Base-by-base conservation (phyloP, 2,329 filamentous ascomycete genomes). In the Coniochaeta pulveracea region DNA sequence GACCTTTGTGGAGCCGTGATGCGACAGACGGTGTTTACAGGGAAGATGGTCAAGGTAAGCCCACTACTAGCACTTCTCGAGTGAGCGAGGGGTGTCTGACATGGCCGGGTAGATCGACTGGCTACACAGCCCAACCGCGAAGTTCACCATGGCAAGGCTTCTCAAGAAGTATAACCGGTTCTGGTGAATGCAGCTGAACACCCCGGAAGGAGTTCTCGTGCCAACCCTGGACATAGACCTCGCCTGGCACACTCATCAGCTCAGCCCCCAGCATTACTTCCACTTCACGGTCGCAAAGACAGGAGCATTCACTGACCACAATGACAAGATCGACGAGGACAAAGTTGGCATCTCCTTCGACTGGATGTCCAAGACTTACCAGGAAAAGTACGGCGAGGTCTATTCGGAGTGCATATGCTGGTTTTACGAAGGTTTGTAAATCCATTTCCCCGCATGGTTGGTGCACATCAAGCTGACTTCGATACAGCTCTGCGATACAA, bases 341-440 rank as follows among this genome's bases (percentile, higher is more conserved):
- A 66, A 64, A 30, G 66, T 93, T 6, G 71, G 71, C 27, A 60
- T 63, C 2, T 63, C 66, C 5, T 91, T 91, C 47, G 73, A 77
- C 48, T 83, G 73, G 70, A 93, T 84, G 0, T 73, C 68, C 47
- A 78, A 76, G 43, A 58, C 54, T 1, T 93, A 89, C 50, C 72
- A 83, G 43, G 70, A 72, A 17, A 53, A 59, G 10, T 86, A 71
- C 43, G 56, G 61, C 11, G 69, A 78, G 33, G 68, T 83, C 4
- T 93, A 88, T 50, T 78, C 71, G 1, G 78, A 82, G 51, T 89
- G 83, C 46, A 82, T 75, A 0, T 88, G 83, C 53, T 88, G 82
- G 81, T 85, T 88, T 52, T 93, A 85, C 55, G 84, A 91, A 54
- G n/a, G n/a, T n/a, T n/a, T n/a, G n/a, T n/a, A n/a, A n/a, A n/a